These are phyloP conservation scores for Cryptococcus amylolentus DNA, from an alignment of 1,284 basidiomycete species.

Conservation along the genomic window DNA sequence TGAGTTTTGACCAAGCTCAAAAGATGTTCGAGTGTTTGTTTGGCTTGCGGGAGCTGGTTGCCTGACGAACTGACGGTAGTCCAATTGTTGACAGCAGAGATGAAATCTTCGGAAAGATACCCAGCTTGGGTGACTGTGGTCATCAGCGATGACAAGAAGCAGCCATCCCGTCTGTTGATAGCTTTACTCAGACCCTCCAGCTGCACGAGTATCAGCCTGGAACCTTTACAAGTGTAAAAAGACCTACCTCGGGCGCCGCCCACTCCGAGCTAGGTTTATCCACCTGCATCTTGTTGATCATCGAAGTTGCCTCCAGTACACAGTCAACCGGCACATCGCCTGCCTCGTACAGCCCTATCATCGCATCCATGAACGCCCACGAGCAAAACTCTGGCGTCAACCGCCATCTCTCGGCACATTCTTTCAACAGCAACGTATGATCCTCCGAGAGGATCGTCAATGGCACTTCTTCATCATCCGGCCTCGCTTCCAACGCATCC, in stretches of 20 bases:
- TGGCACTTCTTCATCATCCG: constrained; percentile 94
- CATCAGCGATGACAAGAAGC: constrained; percentile 10
- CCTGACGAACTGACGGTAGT: constrained; percentile 19
- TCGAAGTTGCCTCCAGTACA: constrained; percentile 79
- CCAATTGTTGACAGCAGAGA: constrained; percentile 68
- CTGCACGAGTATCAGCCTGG: constrained; percentile 15
- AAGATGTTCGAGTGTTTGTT: neutral
- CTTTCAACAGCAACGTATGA: constrained; percentile 79
- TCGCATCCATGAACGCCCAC: constrained; percentile 79
- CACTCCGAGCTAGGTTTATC: constrained; percentile 72
- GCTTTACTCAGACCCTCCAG: constrained; percentile 22
- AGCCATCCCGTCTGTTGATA: constrained; percentile 24
- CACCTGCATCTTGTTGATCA: constrained; percentile 64
- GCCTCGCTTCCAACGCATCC: constrained; percentile 82
- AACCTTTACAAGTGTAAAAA: neutral
- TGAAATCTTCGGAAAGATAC: constrained; percentile 58
- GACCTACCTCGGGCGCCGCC: constrained; percentile 66
- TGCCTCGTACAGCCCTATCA: constrained; percentile 80
- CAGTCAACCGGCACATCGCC: constrained; percentile 92
- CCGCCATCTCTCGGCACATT: constrained; percentile 82
- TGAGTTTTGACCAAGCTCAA: constrained; percentile 56
- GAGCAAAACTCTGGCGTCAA: constrained; percentile 74
- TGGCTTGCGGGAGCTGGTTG: neutral
- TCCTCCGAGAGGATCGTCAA: constrained; percentile 80
- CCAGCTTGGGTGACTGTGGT: constrained; percentile 10